These are phyloP conservation scores for Ustilago cynodontis DNA, from an alignment of 1,284 basidiomycete genomes.

Conservation along the genomic window DNA sequence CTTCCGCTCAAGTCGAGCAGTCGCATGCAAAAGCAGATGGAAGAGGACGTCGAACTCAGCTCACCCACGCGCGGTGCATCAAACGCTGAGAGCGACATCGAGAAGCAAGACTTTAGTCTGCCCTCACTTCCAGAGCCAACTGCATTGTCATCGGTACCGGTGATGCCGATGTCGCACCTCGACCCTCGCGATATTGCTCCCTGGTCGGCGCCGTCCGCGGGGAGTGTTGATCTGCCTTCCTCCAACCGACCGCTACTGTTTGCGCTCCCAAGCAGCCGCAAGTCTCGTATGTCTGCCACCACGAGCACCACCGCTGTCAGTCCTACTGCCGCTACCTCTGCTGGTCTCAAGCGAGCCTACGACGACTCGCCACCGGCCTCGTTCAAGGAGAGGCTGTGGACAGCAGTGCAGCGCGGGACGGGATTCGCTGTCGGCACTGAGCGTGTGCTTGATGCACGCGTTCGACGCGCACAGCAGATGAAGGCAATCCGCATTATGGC, in stretches of 20 bases:
- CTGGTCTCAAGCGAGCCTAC: conserved; percentile 23
- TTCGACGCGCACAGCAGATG: conserved; percentile 50
- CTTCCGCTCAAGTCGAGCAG: conserved; percentile 23
- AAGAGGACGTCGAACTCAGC: conserved; percentile 5
- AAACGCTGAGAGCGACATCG: conserved; percentile 6
- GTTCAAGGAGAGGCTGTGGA: conserved; percentile 29
- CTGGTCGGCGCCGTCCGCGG: conserved; percentile 18
- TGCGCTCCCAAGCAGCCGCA: conserved; percentile 17
- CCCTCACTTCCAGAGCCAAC: conserved; percentile 14
- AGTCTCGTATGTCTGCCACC: conserved; percentile 28
- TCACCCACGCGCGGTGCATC: conserved; percentile 10
- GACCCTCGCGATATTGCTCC: conserved; percentile 34
- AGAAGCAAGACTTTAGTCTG: conserved; percentile 9
- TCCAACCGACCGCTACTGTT: conserved; percentile 30
- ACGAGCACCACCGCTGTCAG: conserved; percentile 29
- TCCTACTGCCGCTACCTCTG: background rate
- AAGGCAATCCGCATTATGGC: conserved; percentile 49
- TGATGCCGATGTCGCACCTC: conserved; percentile 8
- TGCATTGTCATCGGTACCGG: background rate
- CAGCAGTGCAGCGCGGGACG: conserved; percentile 37
- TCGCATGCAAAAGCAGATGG: conserved; percentile 23
- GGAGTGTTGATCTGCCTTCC: conserved; percentile 7
- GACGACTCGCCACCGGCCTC: background rate
- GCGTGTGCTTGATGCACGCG: conserved; percentile 48
- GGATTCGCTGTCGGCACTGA: conserved; percentile 56